These are phyloP conservation scores for Hemileccinum rubropunctum DNA, from an alignment of 768 basidiomycete species.

Conservation along the genomic window DNA sequence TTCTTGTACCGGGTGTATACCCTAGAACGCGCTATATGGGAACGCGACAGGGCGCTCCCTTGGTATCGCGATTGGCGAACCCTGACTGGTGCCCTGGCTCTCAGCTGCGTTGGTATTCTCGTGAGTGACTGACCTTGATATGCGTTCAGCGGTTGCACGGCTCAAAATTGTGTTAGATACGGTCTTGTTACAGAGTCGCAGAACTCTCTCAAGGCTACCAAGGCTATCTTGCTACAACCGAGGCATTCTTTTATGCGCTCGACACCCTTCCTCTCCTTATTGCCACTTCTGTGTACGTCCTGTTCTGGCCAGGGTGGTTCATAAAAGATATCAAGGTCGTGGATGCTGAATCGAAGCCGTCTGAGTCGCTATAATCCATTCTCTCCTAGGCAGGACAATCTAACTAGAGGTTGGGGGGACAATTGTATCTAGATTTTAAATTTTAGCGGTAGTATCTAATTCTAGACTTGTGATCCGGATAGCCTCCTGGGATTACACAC, in stretches of 20 bases:
- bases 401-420: neutral
- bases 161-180: conserved; percentile 42
- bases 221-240: conserved; percentile 55
- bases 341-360: conserved; percentile 27
- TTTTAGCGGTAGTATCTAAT: neutral
- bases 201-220: conserved; percentile 65
- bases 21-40: conserved; percentile 35
- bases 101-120: conserved; percentile 63
- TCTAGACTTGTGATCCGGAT: too few species aligned
- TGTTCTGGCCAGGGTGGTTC: conserved; percentile 66
- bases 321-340: conserved; percentile 23
- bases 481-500: too few species aligned
- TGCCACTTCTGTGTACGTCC: conserved; percentile 52
- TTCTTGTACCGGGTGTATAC: conserved; percentile 50
- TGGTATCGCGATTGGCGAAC: conserved; percentile 62
- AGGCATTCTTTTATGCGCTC: conserved; percentile 62
- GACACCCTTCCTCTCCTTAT: conserved; percentile 67
- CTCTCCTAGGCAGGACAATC: neutral
- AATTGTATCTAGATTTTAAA: neutral
- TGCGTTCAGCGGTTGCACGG: too few species aligned
- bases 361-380: neutral
- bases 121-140: conserved; percentile 35
- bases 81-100: conserved; percentile 45
- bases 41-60: conserved; percentile 31
- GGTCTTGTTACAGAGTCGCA: conserved; percentile 57